A percentile compares a stretch with the other conserved stretches of the same genome.
Evolutionary conservation across 31 red algal genomes (phyloP).

Genomic region (Asparagopsis taxiformis): DNA sequence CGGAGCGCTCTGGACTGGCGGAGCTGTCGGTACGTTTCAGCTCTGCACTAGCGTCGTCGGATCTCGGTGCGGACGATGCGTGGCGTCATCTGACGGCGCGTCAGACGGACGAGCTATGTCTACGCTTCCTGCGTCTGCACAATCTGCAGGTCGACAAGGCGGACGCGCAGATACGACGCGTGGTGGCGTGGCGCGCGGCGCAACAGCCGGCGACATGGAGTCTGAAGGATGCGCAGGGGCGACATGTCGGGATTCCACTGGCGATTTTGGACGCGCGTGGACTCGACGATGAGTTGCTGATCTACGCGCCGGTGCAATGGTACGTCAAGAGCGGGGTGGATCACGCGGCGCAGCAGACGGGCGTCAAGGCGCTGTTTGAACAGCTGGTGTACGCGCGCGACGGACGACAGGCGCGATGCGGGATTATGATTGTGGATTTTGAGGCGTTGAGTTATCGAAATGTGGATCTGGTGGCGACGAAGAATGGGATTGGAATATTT

Average conservation of each 20-base stretch:
- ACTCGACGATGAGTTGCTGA: constrained; percentile 11
- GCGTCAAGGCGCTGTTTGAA: constrained; percentile 38
- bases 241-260: constrained; percentile 26
- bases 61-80: too few relatives aligned
- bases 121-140: constrained; percentile 41
- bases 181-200: constrained; percentile 19
- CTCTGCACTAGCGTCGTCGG: too few relatives aligned
- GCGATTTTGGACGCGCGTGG: constrained; percentile 9
- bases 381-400: not conserved
- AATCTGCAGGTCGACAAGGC: constrained; percentile 22
- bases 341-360: constrained; percentile 12
- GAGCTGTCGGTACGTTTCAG: not conserved
- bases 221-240: constrained; percentile 5
- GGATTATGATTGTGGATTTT: constrained; percentile 33
- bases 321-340: constrained; percentile 29
- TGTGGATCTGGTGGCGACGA: constrained; percentile 29
- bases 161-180: constrained; percentile 10
- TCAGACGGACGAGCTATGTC: not conserved
- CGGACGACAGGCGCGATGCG: constrained; percentile 2
- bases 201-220: constrained; percentile 17
- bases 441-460: constrained; percentile 25
- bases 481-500: constrained; percentile 40
- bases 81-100: constrained; percentile 21
- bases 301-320: constrained; percentile 22
- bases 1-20: constrained; percentile 12